These are phyloP conservation scores for Mycosphaerella sp. DNA, from an alignment of 2,329 filamentous ascomycete species.

Conservation along the genomic window DNA sequence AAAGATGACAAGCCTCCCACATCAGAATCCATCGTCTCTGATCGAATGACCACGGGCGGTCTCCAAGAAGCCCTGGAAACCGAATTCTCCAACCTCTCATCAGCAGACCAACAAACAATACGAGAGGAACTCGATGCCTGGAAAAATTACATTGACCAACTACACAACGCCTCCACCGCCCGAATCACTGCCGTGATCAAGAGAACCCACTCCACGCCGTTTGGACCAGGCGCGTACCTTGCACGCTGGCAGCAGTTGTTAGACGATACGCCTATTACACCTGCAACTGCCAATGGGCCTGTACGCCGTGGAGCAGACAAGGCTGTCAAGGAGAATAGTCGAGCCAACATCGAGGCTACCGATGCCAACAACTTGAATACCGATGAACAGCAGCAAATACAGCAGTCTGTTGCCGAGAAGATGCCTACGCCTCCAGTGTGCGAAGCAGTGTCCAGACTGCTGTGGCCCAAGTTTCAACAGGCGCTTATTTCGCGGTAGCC, in stretches of 20 bases:
- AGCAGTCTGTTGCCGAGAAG: conserved; percentile 27
- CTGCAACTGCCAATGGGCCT: conserved; percentile 47
- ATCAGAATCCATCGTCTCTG: conserved; percentile 21
- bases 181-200: conserved; percentile 55
- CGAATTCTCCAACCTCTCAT: conserved; percentile 45
- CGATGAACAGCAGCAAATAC: conserved; percentile 28
- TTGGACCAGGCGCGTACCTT: conserved; percentile 66
- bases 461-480: conserved; percentile 33
- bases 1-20: conserved; percentile 25
- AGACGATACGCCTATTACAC: conserved; percentile 63
- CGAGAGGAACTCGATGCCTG: conserved; percentile 54
- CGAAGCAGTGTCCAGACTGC: conserved; percentile 29
- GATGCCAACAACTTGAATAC: conserved; percentile 21
- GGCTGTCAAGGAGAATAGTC: conserved; percentile 35
- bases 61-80: conserved; percentile 39
- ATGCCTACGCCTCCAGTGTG: conserved; percentile 30
- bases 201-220: conserved; percentile 38
- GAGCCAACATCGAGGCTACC: conserved; percentile 33
- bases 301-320: conserved; percentile 41
- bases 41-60: conserved; percentile 38
- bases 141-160: conserved; percentile 51
- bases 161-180: conserved; percentile 49
- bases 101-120: conserved; percentile 44
- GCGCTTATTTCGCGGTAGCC: conserved; percentile 20
- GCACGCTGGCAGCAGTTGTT: conserved; percentile 66